A percentile compares a stretch with the other conserved stretches of the same genome.
Conservation (phyloP, 1,284 basidiomycete genomes). For the Melampsora americana region DNA sequence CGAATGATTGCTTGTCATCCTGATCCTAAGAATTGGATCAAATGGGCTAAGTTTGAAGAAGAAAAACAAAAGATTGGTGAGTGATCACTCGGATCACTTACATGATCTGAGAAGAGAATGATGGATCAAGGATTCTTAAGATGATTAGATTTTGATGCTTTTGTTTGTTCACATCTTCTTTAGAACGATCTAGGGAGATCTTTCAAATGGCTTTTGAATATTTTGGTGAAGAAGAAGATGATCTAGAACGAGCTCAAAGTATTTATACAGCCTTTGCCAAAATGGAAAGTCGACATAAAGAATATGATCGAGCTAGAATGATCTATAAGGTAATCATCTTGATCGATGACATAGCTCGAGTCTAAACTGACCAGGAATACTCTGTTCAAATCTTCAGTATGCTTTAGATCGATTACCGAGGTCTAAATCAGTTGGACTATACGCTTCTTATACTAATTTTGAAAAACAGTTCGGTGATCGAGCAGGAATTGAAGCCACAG, state of each 20-base stretch:
- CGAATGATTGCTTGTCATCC: slow-evolving; percentile 89
- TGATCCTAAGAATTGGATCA: slow-evolving; percentile 92
- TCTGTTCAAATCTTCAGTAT: slow-evolving; percentile 61
- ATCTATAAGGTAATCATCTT: slow-evolving; percentile 76
- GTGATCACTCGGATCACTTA: slow-evolving; percentile 17
- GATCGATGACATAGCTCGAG: background rate
- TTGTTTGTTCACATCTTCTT: slow-evolving; percentile 1
- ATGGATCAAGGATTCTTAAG: no score
- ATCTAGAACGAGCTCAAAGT: slow-evolving; percentile 93
- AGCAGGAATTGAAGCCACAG: slow-evolving; percentile 82
- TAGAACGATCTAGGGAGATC: slow-evolving; percentile 87
- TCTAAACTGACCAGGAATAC: background rate
- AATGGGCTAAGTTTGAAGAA: slow-evolving; percentile 95
- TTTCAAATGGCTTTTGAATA: slow-evolving; percentile 96
- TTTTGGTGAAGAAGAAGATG: slow-evolving; percentile 94
- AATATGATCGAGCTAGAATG: slow-evolving; percentile 90
- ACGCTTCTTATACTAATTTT: slow-evolving; percentile 89
- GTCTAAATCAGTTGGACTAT: slow-evolving; percentile 79
- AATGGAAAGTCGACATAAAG: slow-evolving; percentile 94
- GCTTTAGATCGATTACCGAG: slow-evolving; percentile 84
- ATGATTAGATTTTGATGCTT: background rate
- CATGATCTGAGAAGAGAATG: no score
- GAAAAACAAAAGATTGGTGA: slow-evolving; percentile 67
- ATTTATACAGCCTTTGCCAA: slow-evolving; percentile 95
- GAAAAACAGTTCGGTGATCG: slow-evolving; percentile 96